Percentiles rank a stretch among this genome's conserved stretches.
These are phyloP conservation scores for Rhodotorula paludigena DNA, from an alignment of 768 basidiomycete species.

Conservation along the genomic window DNA sequence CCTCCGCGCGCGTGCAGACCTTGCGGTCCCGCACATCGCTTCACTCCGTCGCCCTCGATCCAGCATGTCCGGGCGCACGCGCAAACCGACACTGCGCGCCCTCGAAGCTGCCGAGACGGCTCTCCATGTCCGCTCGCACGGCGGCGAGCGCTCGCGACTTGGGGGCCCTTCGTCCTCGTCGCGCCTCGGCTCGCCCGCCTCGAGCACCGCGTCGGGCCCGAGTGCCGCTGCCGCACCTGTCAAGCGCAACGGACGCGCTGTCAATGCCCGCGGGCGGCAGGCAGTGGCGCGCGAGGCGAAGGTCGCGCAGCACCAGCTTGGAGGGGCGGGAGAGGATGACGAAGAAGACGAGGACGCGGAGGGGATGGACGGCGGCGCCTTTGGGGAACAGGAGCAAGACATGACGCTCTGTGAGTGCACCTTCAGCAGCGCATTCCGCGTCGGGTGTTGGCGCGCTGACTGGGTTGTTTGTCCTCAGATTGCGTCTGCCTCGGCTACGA, in stretches of 20 bases:
- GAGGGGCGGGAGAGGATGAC: no score
- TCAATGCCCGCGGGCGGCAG: slow-evolving; percentile 18
- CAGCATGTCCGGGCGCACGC: background rate
- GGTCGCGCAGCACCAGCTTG: background rate
- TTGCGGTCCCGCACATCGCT: no score
- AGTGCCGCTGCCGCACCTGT: slow-evolving; percentile 10
- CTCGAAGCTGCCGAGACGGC: slow-evolving; percentile 8
- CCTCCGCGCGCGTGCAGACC: no score
- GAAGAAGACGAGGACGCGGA: slow-evolving; percentile 8
- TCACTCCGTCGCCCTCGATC: no score
- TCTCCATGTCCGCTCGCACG: background rate
- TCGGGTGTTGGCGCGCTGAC: background rate
- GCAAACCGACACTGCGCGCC: slow-evolving; percentile 13
- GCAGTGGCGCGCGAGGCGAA: slow-evolving; percentile 6
- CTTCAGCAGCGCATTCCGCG: no score
- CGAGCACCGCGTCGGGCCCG: background rate
- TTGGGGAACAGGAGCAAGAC: slow-evolving; percentile 5
- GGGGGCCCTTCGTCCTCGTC: background rate
- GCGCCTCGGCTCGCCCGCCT: background rate
- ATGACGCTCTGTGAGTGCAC: slow-evolving; percentile 30
- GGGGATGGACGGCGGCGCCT: background rate
- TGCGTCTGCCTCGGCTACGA: slow-evolving; percentile 67
- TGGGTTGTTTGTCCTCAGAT: slow-evolving; percentile 34
- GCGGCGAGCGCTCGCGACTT: background rate
- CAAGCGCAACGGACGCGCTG: slow-evolving; percentile 19